Evolutionary conservation across 2,329 filamentous ascomycete species (phyloP), one percentile per base, ranked within the genome.

Genomic region (Periconia macrospinosa): DNA sequence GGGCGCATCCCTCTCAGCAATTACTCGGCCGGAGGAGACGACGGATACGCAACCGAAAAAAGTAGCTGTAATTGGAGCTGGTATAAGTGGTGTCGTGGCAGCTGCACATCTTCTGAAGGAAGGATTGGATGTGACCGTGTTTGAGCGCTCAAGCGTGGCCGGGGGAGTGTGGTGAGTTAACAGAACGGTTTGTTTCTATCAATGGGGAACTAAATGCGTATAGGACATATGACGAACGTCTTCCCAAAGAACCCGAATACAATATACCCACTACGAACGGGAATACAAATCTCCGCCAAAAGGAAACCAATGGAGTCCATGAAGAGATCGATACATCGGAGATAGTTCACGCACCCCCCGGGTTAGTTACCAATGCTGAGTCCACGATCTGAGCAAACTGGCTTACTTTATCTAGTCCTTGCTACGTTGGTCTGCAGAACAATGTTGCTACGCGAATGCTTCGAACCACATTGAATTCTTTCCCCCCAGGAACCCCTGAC

Each of bases 401-500:
- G 45, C 27, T 55, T 56, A 41, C 59, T 1, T 10, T 10, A 37
- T 45, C 20, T 6, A 81, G 79, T 1, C 80, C 81, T 9, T 83
- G 80, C 55, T 84, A 84, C 56, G 66, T 76, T 15, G 79, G 79
- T 9, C 65, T 84, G 8, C 78, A 71, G 50, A 84, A 83, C 60
- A 84, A 84, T 54, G 79, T 84, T 15, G 74, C 76, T 6, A 83
- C 81, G 2, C 73, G 75, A 5, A 66, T 83, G 53, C 78, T 84
- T 63, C 71, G 78, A 42, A 78, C 78, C 1, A 79, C 74, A 18
- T 68, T 82, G 44, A 78, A 78, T 49, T 56, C 66, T 6, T 90
- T 87, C 81, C 84, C 85, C 0, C 69, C 79, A 6, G 83, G 81
- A 1, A 88, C 85, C 0, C 79, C 80, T 2, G 82, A 85, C 15